Conservation (phyloP, 1,284 basidiomycete species). For the Gomphus sp. region DNA sequence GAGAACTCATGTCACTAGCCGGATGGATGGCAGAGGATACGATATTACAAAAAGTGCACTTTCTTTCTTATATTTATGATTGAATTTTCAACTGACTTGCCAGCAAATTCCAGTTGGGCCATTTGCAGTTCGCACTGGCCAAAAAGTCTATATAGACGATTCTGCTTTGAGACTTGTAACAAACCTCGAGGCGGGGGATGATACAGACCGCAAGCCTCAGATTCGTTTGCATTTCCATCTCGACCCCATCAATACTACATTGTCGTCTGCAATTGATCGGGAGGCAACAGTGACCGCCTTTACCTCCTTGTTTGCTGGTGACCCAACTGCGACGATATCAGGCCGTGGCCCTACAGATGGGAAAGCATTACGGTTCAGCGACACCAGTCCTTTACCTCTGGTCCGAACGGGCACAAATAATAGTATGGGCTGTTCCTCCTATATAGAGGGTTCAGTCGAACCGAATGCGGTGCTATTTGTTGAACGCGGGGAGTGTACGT, state of each 20-base stretch:
- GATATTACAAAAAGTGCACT: conserved; percentile 74
- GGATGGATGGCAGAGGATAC: conserved; percentile 79
- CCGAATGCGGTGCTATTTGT: conserved; percentile 46
- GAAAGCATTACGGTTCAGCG: conserved; percentile 32
- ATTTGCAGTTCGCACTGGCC: conserved; percentile 69
- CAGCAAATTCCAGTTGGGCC: conserved; percentile 56
- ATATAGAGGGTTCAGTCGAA: conserved; percentile 29
- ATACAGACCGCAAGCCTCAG: conserved; percentile 29
- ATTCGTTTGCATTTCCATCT: conserved; percentile 52
- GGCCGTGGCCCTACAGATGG: conserved; percentile 3
- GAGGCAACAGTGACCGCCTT: conserved; percentile 48
- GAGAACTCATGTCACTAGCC: conserved; percentile 63
- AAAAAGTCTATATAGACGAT: conserved; percentile 76
- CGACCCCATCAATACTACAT: conserved; percentile 36
- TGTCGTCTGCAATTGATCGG: conserved; percentile 29
- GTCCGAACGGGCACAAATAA: conserved; percentile 27
- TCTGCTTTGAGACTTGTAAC: conserved; percentile 35
- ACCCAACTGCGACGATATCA: conserved; percentile 30
- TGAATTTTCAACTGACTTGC: not conserved
- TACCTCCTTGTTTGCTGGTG: conserved; percentile 64
- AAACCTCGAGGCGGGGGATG: conserved; percentile 17
- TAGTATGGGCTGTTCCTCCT: conserved; percentile 49
- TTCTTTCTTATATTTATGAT: not conserved
- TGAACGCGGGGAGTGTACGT: conserved; percentile 70
- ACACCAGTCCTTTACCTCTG: not conserved